These are phyloP conservation scores for Mycena vulgaris DNA, from an alignment of 768 basidiomycete genomes.

Conservation along the genomic window DNA sequence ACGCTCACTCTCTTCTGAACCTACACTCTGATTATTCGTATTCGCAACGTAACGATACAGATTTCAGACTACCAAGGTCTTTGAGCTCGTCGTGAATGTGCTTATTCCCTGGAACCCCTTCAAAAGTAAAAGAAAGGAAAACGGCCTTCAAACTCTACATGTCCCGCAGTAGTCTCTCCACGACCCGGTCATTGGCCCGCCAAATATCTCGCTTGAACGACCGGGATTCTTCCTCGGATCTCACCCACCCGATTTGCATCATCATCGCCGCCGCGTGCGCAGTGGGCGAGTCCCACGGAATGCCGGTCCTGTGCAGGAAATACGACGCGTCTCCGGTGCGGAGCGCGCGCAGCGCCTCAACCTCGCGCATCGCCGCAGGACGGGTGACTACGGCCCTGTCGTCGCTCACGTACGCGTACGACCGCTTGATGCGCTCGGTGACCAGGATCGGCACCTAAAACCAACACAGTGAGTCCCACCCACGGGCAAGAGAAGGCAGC, in stretches of 20 bases:
- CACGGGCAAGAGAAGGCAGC: conserved; percentile 5
- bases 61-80: too few species aligned
- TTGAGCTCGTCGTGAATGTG: too few species aligned
- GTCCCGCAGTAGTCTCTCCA: conserved; percentile 49
- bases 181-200: conserved; percentile 49
- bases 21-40: too few species aligned
- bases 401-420: conserved; percentile 58
- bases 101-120: background rate
- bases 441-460: conserved; percentile 57
- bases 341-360: conserved; percentile 55
- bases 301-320: conserved; percentile 39
- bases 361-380: conserved; percentile 57
- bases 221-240: conserved; percentile 42
- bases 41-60: too few species aligned
- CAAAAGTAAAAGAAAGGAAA: background rate
- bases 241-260: conserved; percentile 51
- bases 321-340: conserved; percentile 49
- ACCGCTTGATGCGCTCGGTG: conserved; percentile 54
- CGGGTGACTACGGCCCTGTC: conserved; percentile 54
- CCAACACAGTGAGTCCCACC: background rate
- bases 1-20: too few species aligned
- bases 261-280: conserved; percentile 44
- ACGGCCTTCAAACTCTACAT: conserved; percentile 26
- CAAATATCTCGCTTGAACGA: conserved; percentile 51
- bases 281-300: conserved; percentile 34